Evolutionary conservation across 345 rosid species (phyloP).

Genomic region (Eucalyptus melliodora): DNA sequence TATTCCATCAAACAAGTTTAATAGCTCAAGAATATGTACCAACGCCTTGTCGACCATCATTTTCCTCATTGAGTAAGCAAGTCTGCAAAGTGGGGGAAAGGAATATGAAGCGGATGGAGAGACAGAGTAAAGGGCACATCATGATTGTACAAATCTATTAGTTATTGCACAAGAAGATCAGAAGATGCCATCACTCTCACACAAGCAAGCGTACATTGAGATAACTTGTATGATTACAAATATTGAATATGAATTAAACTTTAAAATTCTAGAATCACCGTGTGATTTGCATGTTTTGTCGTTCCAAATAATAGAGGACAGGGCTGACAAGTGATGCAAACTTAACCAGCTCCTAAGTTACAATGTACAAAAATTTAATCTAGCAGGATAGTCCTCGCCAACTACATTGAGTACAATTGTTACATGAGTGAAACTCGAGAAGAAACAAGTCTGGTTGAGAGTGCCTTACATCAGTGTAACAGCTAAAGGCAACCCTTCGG

Average conservation of each 20-base stretch:
- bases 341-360: background rate
- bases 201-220: background rate
- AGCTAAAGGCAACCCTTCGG: conserved; percentile 30
- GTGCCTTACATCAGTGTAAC: conserved; percentile 12
- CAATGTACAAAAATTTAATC: background rate
- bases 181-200: background rate
- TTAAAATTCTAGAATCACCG: too few species aligned
- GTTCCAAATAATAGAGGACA: background rate
- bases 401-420: background rate
- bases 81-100: background rate
- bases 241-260: background rate
- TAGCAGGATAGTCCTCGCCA: background rate
- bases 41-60: conserved; percentile 34
- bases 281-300: background rate
- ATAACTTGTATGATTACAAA: background rate
- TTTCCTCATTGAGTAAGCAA: conserved; percentile 30
- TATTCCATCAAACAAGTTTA: background rate
- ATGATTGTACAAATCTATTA: background rate
- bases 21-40: background rate
- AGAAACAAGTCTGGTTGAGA: background rate
- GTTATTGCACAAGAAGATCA: background rate
- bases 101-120: background rate
- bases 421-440: background rate
- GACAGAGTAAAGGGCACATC: background rate
- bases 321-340: background rate